phyloP scores from a whole-genome alignment of 2,329 filamentous ascomycete species.

The Keithomyces neogunnii region DNA sequence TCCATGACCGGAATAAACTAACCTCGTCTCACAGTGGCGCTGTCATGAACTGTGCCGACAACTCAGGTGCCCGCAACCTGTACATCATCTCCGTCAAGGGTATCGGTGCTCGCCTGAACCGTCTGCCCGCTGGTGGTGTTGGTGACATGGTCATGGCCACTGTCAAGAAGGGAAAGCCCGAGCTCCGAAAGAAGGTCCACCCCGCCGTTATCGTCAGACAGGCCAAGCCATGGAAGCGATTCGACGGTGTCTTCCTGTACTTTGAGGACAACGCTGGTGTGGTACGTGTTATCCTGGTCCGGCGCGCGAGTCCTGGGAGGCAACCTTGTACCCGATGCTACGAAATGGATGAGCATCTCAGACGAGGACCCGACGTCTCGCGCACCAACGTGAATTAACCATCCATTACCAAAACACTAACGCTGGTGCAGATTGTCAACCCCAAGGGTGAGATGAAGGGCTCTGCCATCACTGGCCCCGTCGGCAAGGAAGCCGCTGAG shows the following conservation, averaged over 20 bases:
- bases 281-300: conserved; percentile 48
- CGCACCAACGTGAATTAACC: background rate
- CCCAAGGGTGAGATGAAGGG: conserved; percentile 99
- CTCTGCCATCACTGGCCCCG: conserved; percentile 96
- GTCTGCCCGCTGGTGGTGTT: conserved; percentile 92
- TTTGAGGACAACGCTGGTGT: conserved; percentile 99
- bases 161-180: conserved; percentile 99
- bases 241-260: conserved; percentile 98
- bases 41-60: conserved; percentile 99
- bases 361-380: background rate
- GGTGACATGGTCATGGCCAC: conserved; percentile 99
- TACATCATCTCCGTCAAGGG: conserved; percentile 99
- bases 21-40: conserved; percentile 61
- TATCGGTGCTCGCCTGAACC: conserved; percentile 94
- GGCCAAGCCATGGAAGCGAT: conserved; percentile 98
- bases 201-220: conserved; percentile 97
- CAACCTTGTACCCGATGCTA: no score
- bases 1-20: conserved; percentile 7
- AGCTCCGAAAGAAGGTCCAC: conserved; percentile 99
- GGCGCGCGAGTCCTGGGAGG: background rate
- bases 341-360: no score
- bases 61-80: conserved; percentile 96
- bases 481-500: conserved; percentile 99
- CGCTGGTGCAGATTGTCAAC: conserved; percentile 76
- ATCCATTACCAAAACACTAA: background rate